These are phyloP conservation scores for Tricholoma terreum DNA, from an alignment of 768 basidiomycete genomes.

Conservation along the genomic window DNA sequence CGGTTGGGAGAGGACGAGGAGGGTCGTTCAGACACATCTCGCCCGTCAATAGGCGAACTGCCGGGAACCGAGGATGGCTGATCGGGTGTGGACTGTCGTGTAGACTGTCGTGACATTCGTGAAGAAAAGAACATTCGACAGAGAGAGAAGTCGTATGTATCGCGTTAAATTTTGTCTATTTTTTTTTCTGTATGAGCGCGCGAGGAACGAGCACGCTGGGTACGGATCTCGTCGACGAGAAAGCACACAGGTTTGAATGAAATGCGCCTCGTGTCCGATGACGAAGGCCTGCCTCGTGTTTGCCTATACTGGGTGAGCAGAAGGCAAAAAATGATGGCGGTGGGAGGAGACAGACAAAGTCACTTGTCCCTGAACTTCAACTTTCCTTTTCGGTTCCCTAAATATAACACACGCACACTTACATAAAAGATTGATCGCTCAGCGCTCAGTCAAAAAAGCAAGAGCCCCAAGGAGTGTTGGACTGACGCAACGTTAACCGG, in stretches of 20 bases:
- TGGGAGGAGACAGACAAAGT: constrained; percentile 14
- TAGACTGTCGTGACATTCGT: constrained; percentile 38
- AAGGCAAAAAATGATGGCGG: constrained; percentile 17
- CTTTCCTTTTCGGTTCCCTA: constrained; percentile 8
- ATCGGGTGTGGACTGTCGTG: constrained; percentile 32
- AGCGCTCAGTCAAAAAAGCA: neutral
- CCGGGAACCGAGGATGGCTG: constrained; percentile 23
- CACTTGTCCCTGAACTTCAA: constrained; percentile 25
- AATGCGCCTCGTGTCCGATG: constrained; percentile 45
- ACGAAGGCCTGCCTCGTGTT: constrained; percentile 47
- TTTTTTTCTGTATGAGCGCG: constrained; percentile 17
- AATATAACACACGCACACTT: neutral
- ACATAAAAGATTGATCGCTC: neutral
- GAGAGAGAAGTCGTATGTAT: constrained; percentile 16
- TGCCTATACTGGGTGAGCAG: constrained; percentile 36
- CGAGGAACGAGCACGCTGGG: constrained; percentile 16
- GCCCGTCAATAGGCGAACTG: constrained; percentile 20
- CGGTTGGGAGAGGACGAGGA: constrained; percentile 31
- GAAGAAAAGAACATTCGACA: constrained; percentile 26
- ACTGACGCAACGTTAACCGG: neutral
- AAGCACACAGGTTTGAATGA: constrained; percentile 26
- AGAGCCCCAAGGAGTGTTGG: neutral
- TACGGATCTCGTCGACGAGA: constrained; percentile 14
- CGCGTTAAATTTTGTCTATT: constrained; percentile 26
- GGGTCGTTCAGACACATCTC: constrained; percentile 24